Percentiles rank a stretch among this genome's conserved stretches.
phyloP scores from a whole-genome alignment of 129 eudicot genomes.

The Apium graveolens region DNA sequence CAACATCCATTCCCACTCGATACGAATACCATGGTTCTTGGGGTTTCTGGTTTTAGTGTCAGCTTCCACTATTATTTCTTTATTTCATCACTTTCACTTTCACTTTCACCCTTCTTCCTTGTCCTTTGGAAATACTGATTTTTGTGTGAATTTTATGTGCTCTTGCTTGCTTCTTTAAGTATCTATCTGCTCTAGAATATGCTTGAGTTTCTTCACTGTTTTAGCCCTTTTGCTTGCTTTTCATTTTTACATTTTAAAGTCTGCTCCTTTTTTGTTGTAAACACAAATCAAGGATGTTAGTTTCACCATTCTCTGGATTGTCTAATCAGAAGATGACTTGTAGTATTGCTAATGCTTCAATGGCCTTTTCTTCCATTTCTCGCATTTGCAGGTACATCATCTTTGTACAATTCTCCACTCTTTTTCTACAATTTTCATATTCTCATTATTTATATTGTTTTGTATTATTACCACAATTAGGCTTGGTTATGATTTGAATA shows the following conservation, averaged over 20 bases:
- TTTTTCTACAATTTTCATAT: conserved; percentile 15
- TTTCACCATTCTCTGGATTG: not conserved
- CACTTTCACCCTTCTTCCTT: conserved; percentile 14
- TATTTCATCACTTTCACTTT: conserved; percentile 10
- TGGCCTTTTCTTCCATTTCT: conserved; percentile 25
- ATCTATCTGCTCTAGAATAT: conserved; percentile 3
- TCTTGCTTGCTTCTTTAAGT: not conserved
- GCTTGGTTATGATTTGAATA: conserved; percentile 36
- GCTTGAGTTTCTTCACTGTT: conserved; percentile 2
- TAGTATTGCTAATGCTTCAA: conserved; percentile 16
- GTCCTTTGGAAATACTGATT: conserved; percentile 15
- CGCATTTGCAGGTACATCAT: conserved; percentile 5
- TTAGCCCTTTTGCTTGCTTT: conserved; percentile 15
- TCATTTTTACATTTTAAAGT: conserved; percentile 2
- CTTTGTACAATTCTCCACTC: not conserved
- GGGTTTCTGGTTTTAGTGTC: conserved; percentile 28
- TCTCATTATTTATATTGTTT: conserved; percentile 38
- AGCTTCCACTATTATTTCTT: conserved; percentile 26
- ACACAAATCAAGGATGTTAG: conserved; percentile 28
- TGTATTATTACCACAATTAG: conserved; percentile 60
- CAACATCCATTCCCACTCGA: not conserved
- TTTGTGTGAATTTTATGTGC: no score
- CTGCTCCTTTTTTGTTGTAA: conserved; percentile 14
- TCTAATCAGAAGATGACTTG: conserved; percentile 28
- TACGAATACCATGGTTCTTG: conserved; percentile 29